Base-by-base conservation (phyloP, 1,139 yeast species). In the Yamadazyma trypodendri region DNA sequence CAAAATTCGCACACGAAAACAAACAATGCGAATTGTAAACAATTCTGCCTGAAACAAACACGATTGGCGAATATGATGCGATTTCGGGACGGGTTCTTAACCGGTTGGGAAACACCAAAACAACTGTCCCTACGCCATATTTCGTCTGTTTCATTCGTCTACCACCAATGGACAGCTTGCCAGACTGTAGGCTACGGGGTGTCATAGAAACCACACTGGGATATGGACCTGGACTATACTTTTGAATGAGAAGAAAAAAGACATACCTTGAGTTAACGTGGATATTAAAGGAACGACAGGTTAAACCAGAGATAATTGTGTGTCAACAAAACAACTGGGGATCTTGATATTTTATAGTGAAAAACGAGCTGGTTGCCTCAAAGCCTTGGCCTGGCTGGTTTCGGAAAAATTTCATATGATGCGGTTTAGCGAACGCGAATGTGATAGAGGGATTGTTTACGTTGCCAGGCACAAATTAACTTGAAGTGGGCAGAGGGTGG, bases 251-350 rank as follows among this genome's bases (percentile, higher is more conserved):
- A n/a, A n/a, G n/a, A 18, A 18, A 18, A 18, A 18, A 11, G 6
- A 17, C 31, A n/a, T 18, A 28, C 31, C 31, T 18, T 28, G n/a
- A 28, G 9, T 6, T 28, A 28, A 28, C 23, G 21, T 18, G 21
- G 21, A 18, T 18, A 28, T 28, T 39, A 45, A 48, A 48, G 52
- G 52, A 48, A 47, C 34, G 52, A 48, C 52, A 48, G 52, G 52
- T 48, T 48, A 48, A 48, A 48, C 52, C 48, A 49, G 37, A 46
- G 41, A 37, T 16, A 37, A 36, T 29, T 14, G 16, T 13, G 18
- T 31, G 31, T 25, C 23, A 11, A 15, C 18, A 28, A 29, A 35
- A 32, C 8, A 21, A 11, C 9, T 20, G 37, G 41, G 38, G 18
- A 12, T 9, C 13, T 11, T 5, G 21, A 9, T 18, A 13, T 21